phyloP scores from a whole-genome alignment of 306 rosid species.

The Adenanthera pavonina region DNA sequence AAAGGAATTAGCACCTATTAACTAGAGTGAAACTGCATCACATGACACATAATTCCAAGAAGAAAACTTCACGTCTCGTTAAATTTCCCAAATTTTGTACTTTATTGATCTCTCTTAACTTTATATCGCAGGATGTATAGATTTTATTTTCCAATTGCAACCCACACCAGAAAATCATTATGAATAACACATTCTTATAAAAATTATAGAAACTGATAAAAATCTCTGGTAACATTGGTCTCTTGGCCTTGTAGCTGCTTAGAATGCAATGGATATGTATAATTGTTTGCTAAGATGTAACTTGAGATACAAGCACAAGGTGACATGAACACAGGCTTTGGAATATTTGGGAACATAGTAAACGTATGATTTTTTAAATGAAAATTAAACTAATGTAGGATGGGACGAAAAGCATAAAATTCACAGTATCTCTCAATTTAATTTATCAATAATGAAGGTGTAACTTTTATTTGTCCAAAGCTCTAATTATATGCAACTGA shows the following conservation, averaged over 20 bases:
- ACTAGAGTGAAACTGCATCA: conserved; percentile 15
- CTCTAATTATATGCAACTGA: neutral
- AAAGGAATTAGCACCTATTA: conserved; percentile 2
- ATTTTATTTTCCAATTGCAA: conserved; percentile 13
- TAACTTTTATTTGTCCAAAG: neutral
- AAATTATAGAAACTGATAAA: neutral
- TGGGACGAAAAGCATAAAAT: neutral
- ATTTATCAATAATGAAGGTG: neutral
- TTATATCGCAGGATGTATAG: neutral
- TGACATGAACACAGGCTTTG: neutral
- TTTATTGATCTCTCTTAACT: conserved; percentile 15
- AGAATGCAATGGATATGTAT: no score
- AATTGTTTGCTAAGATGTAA: neutral
- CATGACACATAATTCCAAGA: conserved; percentile 2
- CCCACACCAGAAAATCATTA: conserved; percentile 17
- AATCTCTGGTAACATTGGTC: neutral
- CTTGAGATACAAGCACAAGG: neutral
- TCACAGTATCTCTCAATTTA: neutral
- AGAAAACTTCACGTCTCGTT: conserved; percentile 5
- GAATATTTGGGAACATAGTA: neutral
- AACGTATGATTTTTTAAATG: neutral
- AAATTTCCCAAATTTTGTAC: neutral
- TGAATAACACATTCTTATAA: neutral
- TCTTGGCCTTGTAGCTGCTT: neutral
- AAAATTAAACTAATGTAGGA: conserved; percentile 14